phyloP scores from a whole-genome alignment of 2,329 filamentous ascomycete species.

The Aspergillus terreus region DNA sequence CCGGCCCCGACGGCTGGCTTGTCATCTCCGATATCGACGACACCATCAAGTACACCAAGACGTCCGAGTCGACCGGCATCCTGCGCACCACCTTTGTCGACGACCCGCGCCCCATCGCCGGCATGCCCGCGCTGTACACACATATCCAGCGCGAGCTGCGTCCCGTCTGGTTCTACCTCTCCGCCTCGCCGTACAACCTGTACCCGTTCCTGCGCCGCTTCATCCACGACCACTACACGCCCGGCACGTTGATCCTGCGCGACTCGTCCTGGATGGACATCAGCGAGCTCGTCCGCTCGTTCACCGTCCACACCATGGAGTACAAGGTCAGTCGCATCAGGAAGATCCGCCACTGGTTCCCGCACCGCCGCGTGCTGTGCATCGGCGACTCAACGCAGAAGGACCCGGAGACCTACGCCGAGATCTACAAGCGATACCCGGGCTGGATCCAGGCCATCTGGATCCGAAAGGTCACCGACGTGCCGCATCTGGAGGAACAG shows the following conservation, averaged over 20 bases:
- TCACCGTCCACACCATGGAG: slow-evolving; percentile 75
- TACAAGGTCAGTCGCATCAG: slow-evolving; percentile 82
- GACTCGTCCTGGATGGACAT: slow-evolving; percentile 85
- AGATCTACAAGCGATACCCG: slow-evolving; percentile 65
- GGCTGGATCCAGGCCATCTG: slow-evolving; percentile 80
- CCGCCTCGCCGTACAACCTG: slow-evolving; percentile 89
- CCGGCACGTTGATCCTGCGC: slow-evolving; percentile 77
- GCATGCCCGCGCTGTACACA: slow-evolving; percentile 82
- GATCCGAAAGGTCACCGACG: slow-evolving; percentile 77
- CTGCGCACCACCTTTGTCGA: slow-evolving; percentile 80
- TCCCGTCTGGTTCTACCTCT: slow-evolving; percentile 88
- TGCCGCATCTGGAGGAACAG: slow-evolving; percentile 70
- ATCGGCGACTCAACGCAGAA: slow-evolving; percentile 90
- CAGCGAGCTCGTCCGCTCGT: slow-evolving; percentile 69
- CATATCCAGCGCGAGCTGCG: slow-evolving; percentile 56
- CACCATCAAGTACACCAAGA: slow-evolving; percentile 88
- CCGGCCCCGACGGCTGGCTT: slow-evolving; percentile 74
- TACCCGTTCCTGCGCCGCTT: slow-evolving; percentile 83
- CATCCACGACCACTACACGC: slow-evolving; percentile 65
- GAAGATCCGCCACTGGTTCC: slow-evolving; percentile 76
- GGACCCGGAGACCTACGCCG: slow-evolving; percentile 85
- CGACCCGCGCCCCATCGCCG: slow-evolving; percentile 63
- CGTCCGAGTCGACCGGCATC: slow-evolving; percentile 74
- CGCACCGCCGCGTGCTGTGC: slow-evolving; percentile 72
- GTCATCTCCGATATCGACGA: slow-evolving; percentile 91